Percentiles rank a stretch among this genome's conserved stretches.
Evolutionary conservation across 179 eudicot genomes (phyloP).

Genomic region (Gypsophila paniculata): DNA sequence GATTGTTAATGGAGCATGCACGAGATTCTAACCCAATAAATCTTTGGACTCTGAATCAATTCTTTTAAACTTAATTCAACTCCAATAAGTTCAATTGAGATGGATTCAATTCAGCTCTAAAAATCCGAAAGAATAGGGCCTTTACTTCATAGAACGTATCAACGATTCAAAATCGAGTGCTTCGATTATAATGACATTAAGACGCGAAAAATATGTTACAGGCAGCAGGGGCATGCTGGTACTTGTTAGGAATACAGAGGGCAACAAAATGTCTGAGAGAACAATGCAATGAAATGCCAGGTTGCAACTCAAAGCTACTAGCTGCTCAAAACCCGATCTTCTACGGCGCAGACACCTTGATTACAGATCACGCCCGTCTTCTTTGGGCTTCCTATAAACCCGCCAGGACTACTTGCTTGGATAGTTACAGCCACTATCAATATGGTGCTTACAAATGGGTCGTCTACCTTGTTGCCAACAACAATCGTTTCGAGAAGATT

Average conservation of each 20-base stretch:
- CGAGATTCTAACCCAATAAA: no score
- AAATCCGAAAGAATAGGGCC: no score
- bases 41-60: no score
- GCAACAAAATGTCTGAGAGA: conserved; percentile 64
- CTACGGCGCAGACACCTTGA: conserved; percentile 43
- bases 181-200: no score
- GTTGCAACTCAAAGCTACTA: conserved; percentile 45
- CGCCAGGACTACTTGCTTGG: conserved; percentile 32
- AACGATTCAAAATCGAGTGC: no score
- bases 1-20: no score
- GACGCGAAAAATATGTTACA: no score
- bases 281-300: conserved; percentile 47
- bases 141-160: no score
- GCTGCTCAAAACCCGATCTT: conserved; percentile 67
- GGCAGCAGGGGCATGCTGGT: conserved; percentile 99
- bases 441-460: conserved; percentile 54
- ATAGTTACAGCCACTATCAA: conserved; percentile 31
- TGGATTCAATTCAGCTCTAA: no score
- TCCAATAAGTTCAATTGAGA: no score
- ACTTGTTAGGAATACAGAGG: conserved; percentile 81
- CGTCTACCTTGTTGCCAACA: conserved; percentile 37
- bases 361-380: conserved; percentile 43
- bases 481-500: conserved; percentile 41
- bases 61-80: no score
- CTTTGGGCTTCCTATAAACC: conserved; percentile 45